Conservation (phyloP, 345 rosid species). For the Lumnitzera littorea region DNA sequence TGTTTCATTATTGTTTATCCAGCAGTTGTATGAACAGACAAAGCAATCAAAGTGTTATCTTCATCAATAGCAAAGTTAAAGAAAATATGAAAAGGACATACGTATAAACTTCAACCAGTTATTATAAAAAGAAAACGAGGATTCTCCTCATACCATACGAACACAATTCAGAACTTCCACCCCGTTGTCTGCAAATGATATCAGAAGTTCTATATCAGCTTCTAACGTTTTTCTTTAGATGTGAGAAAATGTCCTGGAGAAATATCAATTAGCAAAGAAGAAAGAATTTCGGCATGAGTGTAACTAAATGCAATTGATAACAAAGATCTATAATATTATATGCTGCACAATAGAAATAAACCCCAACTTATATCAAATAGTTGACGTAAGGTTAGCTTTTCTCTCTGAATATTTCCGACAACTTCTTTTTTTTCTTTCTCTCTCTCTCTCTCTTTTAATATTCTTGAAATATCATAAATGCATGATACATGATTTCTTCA, state of each 20-base stretch:
- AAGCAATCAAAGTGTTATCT: neutral
- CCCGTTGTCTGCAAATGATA: slow-evolving; percentile 18
- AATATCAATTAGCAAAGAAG: neutral
- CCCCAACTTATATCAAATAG: no score
- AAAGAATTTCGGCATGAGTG: neutral
- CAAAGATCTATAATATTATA: no score
- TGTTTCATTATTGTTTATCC: slow-evolving; percentile 6
- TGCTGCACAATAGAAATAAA: no score
- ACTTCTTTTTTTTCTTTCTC: no score
- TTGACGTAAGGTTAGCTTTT: no score
- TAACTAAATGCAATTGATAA: no score
- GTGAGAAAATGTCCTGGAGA: neutral
- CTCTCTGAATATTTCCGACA: no score
- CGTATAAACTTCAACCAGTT: neutral
- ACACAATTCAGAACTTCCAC: slow-evolving; percentile 11
- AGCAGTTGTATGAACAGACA: slow-evolving; percentile 9
- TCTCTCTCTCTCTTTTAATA: no score
- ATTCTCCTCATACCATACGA: neutral
- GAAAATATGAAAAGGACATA: neutral
- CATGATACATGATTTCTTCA: no score
- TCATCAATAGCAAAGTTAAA: neutral
- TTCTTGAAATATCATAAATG: no score
- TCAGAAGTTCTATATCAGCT: slow-evolving; percentile 2
- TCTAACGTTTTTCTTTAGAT: neutral
- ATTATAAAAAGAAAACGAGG: neutral